phyloP scores from a whole-genome alignment of 2,329 filamentous ascomycete genomes.

The Trichoderma atrobrunneum region DNA sequence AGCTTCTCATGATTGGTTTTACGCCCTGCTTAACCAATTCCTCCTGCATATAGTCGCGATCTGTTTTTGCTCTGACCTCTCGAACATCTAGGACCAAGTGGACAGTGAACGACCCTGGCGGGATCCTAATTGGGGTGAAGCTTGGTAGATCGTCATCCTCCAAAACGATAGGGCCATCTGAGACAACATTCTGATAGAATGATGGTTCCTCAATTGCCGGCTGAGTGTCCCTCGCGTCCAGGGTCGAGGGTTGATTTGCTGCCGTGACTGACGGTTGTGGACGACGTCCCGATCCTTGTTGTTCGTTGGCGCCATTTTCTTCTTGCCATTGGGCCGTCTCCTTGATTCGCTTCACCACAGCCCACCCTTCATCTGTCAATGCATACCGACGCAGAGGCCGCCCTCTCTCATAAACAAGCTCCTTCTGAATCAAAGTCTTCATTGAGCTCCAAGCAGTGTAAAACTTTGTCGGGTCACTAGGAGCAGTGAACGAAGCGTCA shows the following conservation, averaged over 20 bases:
- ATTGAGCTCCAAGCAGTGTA: conserved; percentile 84
- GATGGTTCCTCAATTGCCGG: neutral
- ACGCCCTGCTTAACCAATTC: conserved; percentile 66
- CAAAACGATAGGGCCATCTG: conserved; percentile 35
- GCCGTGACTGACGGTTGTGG: neutral
- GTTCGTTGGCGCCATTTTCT: conserved; percentile 24
- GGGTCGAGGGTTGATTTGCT: neutral
- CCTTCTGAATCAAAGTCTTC: conserved; percentile 70
- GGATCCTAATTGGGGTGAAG: conserved; percentile 60
- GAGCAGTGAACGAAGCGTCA: conserved; percentile 69
- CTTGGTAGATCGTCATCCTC: conserved; percentile 38
- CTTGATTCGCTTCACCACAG: conserved; percentile 64
- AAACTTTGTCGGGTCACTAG: conserved; percentile 63
- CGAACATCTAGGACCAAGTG: conserved; percentile 72
- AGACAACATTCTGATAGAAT: conserved; percentile 41
- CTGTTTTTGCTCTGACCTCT: conserved; percentile 68
- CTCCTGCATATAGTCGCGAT: conserved; percentile 74
- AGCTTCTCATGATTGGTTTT: conserved; percentile 61
- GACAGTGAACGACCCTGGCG: conserved; percentile 66
- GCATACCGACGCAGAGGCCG: conserved; percentile 65
- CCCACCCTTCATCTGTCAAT: conserved; percentile 75
- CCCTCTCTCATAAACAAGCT: conserved; percentile 69
- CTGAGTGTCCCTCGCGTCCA: neutral
- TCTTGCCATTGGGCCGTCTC: conserved; percentile 43
- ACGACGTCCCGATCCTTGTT: neutral